Conservation (phyloP, 257 asterid genomes). For the Petrea volubilis region DNA sequence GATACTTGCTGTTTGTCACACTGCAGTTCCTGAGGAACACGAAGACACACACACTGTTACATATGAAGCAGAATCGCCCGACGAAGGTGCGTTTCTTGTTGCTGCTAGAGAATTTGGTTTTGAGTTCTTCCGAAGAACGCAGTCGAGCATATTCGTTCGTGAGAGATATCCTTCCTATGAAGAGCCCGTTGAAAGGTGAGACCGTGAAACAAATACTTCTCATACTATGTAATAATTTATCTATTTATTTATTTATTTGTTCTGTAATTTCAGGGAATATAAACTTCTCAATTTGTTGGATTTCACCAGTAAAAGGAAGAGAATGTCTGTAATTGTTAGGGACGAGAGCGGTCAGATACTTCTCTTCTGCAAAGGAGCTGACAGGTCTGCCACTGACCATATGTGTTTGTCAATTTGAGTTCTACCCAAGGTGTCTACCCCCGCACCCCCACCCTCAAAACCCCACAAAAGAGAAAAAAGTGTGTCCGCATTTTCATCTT, state of each 20-base stretch:
- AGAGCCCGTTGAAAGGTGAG: conserved; percentile 82
- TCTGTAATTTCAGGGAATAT: conserved; percentile 70
- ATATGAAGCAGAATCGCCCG: conserved; percentile 98
- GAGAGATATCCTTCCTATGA: conserved; percentile 74
- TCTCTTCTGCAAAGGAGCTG: conserved; percentile 98
- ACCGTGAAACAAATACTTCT: conserved; percentile 10
- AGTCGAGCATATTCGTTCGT: conserved; percentile 75
- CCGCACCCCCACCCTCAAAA: neutral
- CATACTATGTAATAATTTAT: neutral
- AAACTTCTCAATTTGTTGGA: conserved; percentile 94
- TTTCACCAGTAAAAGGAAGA: conserved; percentile 98
- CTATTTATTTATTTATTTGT: conserved; percentile 12
- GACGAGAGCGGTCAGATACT: conserved; percentile 79
- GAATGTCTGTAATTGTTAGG: conserved; percentile 89
- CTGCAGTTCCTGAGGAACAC: conserved; percentile 90
- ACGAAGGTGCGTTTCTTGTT: conserved; percentile 92
- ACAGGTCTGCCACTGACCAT: conserved; percentile 56
- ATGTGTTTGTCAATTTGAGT: neutral
- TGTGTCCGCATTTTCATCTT: too few relatives aligned
- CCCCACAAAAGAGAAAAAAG: neutral
- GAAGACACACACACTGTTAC: conserved; percentile 68
- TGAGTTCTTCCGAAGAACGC: conserved; percentile 89
- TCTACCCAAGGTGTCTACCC: neutral
- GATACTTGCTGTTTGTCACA: conserved; percentile 85
- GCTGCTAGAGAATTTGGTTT: conserved; percentile 99